These are phyloP conservation scores for Wickerhamiella azyma DNA, from an alignment of 805 yeast genomes.

Conservation along the genomic window DNA sequence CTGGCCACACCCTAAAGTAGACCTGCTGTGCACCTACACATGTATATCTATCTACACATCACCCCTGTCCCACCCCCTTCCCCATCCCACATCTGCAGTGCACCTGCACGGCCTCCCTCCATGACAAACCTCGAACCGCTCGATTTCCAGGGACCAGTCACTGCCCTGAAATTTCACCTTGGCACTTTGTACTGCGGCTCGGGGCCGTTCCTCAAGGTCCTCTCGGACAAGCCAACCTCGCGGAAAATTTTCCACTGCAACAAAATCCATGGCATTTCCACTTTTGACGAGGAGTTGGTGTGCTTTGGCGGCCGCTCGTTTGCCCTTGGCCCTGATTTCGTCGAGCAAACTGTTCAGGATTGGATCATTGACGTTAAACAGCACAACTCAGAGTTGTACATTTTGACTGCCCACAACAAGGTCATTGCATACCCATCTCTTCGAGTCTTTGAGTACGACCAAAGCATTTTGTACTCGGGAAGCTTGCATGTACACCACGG, in stretches of 20 bases:
- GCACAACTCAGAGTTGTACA: constrained; percentile 29
- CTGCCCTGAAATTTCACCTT: constrained; percentile 39
- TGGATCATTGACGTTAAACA: constrained; percentile 58
- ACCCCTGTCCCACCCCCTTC: no score
- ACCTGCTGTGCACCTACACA: no score
- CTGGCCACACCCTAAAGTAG: no score
- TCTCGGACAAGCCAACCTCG: constrained; percentile 32
- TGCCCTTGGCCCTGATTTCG: constrained; percentile 22
- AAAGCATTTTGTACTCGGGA: constrained; percentile 81
- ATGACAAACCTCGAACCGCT: neutral
- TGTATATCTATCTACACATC: no score
- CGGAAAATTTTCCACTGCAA: constrained; percentile 48
- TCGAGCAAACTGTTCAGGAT: constrained; percentile 39
- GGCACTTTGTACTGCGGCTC: constrained; percentile 44
- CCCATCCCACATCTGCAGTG: no score
- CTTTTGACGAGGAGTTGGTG: constrained; percentile 26
- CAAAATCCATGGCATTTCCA: constrained; percentile 67
- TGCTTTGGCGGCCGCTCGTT: constrained; percentile 67
- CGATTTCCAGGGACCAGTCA: constrained; percentile 42
- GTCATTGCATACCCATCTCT: constrained; percentile 27
- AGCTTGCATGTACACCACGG: constrained; percentile 37
- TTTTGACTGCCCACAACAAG: constrained; percentile 72
- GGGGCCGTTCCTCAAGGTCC: constrained; percentile 53
- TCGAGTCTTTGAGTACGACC: constrained; percentile 32
- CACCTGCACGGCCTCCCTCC: no score